Evolutionary conservation across 1,139 yeast species (phyloP).

Genomic region (Hansenula lynferdii): DNA sequence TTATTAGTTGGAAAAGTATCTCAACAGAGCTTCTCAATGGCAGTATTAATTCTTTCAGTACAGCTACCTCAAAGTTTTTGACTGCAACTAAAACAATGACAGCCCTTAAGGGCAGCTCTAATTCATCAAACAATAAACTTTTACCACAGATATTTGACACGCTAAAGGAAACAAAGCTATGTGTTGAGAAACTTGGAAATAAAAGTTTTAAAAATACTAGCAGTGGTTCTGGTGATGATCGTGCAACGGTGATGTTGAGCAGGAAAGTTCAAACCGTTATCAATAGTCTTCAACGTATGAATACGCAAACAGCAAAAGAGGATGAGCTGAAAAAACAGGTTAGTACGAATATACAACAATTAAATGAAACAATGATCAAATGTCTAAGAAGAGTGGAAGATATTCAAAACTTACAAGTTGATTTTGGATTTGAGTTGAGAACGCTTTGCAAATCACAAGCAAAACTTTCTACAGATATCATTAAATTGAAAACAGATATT

Average conservation of each 20-base stretch:
- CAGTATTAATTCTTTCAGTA: neutral
- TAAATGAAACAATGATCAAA: neutral
- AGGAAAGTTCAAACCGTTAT: neutral
- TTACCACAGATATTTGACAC: neutral
- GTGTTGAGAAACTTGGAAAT: neutral
- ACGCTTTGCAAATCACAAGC: neutral
- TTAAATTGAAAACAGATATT: neutral
- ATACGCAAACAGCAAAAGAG: neutral
- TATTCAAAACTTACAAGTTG: constrained; percentile 3
- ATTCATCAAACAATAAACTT: neutral
- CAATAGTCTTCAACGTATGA: neutral
- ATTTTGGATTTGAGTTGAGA: neutral
- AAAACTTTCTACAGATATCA: neutral
- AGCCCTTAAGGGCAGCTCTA: neutral
- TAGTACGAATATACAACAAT: neutral
- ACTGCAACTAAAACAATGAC: neutral
- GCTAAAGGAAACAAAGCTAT: neutral
- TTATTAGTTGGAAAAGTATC: neutral
- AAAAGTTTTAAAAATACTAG: neutral
- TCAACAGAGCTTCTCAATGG: neutral
- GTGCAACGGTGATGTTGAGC: neutral
- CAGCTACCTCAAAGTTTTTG: neutral
- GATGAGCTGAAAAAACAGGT: neutral
- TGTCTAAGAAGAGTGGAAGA: constrained; percentile 3
- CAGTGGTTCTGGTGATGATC: neutral